Evolutionary conservation across 768 basidiomycete genomes (phyloP).

Genomic region (Vishniacozyma victoriae): DNA sequence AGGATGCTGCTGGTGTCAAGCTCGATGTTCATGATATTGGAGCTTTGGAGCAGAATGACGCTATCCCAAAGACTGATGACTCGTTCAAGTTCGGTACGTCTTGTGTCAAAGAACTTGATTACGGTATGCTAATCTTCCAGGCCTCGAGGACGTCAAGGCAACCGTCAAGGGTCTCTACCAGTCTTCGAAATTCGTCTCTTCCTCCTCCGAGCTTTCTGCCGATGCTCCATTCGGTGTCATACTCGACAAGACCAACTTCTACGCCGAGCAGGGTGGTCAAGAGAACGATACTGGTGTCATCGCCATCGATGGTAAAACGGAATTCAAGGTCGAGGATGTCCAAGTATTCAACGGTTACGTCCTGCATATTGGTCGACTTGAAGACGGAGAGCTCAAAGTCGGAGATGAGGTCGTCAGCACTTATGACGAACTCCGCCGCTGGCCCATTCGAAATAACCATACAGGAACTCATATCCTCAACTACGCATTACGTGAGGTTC

Average conservation of each 20-base stretch:
- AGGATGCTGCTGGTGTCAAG: constrained; percentile 61
- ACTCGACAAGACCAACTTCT: constrained; percentile 89
- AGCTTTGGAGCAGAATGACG: constrained; percentile 66
- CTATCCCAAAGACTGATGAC: constrained; percentile 87
- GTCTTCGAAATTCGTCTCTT: constrained; percentile 64
- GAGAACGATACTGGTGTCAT: constrained; percentile 95
- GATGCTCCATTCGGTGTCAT: constrained; percentile 71
- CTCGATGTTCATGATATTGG: constrained; percentile 94
- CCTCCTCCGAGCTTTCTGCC: constrained; percentile 63
- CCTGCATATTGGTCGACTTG: constrained; percentile 80
- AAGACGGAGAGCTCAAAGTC: constrained; percentile 75
- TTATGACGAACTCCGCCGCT: constrained; percentile 92
- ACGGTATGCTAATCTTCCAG: constrained; percentile 48
- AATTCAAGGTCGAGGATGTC: constrained; percentile 89
- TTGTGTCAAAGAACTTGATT: not conserved
- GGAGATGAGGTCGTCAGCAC: constrained; percentile 78
- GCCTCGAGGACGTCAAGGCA: constrained; percentile 68
- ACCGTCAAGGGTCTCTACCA: constrained; percentile 78
- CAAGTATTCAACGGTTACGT: constrained; percentile 95
- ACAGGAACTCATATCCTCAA: constrained; percentile 98
- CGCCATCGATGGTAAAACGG: constrained; percentile 79
- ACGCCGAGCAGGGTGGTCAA: constrained; percentile 95
- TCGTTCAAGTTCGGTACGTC: constrained; percentile 76
- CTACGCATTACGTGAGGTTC: constrained; percentile 80
- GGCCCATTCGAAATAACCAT: constrained; percentile 95